Conservation (phyloP, 2,329 filamentous ascomycete species). For the Aspergillus brasiliensis region DNA sequence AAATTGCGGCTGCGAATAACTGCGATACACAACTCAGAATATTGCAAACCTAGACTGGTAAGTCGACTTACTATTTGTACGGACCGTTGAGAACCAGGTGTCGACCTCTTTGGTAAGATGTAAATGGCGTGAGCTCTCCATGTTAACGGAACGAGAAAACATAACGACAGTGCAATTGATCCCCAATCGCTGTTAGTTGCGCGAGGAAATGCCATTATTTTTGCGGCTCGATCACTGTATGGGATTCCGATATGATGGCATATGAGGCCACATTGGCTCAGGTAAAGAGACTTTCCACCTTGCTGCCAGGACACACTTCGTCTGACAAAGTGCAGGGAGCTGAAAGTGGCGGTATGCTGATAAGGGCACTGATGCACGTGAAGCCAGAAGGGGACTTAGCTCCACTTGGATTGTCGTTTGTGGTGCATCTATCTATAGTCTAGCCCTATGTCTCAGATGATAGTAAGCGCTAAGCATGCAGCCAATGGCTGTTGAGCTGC, state of each 20-base stretch:
- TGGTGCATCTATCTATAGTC: no score
- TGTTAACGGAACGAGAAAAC: background rate
- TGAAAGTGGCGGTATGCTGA: no score
- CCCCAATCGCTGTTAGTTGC: background rate
- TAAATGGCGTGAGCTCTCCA: background rate
- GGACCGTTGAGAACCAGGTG: no score
- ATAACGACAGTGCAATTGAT: background rate
- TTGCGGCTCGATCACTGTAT: background rate
- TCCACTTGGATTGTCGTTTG: no score
- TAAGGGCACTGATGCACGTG: no score
- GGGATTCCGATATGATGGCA: background rate
- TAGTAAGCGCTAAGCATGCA: background rate
- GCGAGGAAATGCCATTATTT: background rate
- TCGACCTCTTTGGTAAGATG: background rate
- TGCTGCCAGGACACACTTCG: no score
- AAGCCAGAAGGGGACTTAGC: no score
- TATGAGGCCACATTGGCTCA: no score
- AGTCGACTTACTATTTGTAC: background rate
- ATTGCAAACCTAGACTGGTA: background rate
- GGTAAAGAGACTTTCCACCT: no score
- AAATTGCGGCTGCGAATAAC: background rate
- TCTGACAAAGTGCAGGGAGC: no score
- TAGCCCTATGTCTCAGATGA: background rate
- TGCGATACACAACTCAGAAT: background rate
- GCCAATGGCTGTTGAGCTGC: background rate